Base-by-base conservation (phyloP, 352 stramenopile species). In the Globisporangium spinosum region DNA sequence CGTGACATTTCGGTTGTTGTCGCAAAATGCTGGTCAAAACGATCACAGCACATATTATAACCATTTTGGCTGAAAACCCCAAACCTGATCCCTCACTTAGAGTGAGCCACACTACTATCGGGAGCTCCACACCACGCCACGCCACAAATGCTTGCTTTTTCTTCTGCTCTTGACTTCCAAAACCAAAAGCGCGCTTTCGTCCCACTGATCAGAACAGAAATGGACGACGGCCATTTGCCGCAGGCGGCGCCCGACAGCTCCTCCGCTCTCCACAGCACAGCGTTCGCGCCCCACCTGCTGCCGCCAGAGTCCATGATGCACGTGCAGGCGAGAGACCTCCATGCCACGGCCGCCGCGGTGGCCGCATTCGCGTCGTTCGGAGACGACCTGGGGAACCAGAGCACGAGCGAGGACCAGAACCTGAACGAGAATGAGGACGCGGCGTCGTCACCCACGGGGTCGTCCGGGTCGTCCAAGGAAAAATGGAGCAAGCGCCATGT, bases 401-500 rank as follows among this genome's bases (percentile, higher is more conserved):
- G 38, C 35, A 65, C 35, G 13, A 70, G 58, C 65, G 58, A 65
- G 9, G 65, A 70, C 0, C 45, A 55, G 15, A 65, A 47, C 57
- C 27, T 49, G 25, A 53, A 62, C n/a, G 65, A 70, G 45, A 53
- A 62, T 29, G 65, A 70, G 45, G 65, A 70, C 47, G 65, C 65
- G 35, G 60, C 23, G 51, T 65, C 65, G 58, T 70, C 65, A 62
- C 65, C 65, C 3, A 70, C 65, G 13, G 65, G 65, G 7, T 72
- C 67, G 2, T 84, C 78, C 2, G 68, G 53, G 43, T 85, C 77
- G 7, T 78, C 73, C 54, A 87, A 79, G 68, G 83, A 90, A 3
- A 85, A 83, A 60, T 91, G 83, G 83, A 74, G 79, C 55, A 94
- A 94, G 76, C 84, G 84, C 35, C 84, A 94, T 65, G 73, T 87